Base-by-base conservation (phyloP, 2,329 filamentous ascomycete species). In the Didymella sp. region DNA sequence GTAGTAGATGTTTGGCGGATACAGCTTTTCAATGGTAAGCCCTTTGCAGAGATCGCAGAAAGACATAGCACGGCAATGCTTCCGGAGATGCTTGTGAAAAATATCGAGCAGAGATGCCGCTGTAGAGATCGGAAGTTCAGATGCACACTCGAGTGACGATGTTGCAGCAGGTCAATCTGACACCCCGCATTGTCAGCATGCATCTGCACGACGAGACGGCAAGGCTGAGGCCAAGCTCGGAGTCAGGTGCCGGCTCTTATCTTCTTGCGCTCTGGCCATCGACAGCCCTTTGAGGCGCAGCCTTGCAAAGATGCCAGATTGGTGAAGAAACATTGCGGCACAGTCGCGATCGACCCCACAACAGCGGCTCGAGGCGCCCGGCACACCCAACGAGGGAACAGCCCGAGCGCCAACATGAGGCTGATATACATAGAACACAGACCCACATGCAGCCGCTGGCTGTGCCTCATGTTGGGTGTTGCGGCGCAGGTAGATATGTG, bases 391-490 rank as follows among this genome's bases (percentile, higher is more conserved):
- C 15, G 19, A 31, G 43, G 44, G 35, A 48, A 28, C 9, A 24
- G 11, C 12, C 51, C 41, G 41, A 51, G 41, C 55, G 58, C 43
- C 48, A 56, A 50, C 44, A 50, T 54, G 56, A 52, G 51, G 60
- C 56, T 54, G 51, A 42, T 54, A 54, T 54, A 54, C 51, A 54
- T 54, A 54, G 51, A 33, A 54, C 37, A 6, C 22, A 9, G 44
- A 28, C 38, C 51, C 51, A 48, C 22, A 25, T 38, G 43, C 54
- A 64, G 43, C 51, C 61, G 59, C 61, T 46, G 45, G 21, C 59
- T 64, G 57, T 60, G 61, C 59, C 54, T 50, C 59, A 42, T n/a
- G 45, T 35, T 37, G 22, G 9, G 25, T 37, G 30, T 49, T 56
- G 56, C 49, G 52, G 8, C 22, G 13, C 28, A 15, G 21, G 27